Conservation (phyloP, 495 filamentous ascomycete species). For the Penicillium soppii region DNA sequence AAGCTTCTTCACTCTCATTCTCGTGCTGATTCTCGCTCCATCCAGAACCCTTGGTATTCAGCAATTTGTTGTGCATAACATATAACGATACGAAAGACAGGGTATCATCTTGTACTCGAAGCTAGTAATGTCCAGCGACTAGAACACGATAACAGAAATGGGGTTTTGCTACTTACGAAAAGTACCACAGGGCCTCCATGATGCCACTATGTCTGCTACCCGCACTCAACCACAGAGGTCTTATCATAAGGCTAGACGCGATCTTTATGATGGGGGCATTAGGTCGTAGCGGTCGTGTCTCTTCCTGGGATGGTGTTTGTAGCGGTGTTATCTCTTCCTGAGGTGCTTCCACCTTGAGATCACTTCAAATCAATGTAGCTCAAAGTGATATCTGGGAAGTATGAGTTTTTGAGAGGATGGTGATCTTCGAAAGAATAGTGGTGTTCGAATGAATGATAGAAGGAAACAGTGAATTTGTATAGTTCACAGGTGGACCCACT, state of each 20-base stretch:
- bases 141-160: background rate
- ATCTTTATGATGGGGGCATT: background rate
- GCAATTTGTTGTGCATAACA: constrained; percentile 11
- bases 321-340: no score
- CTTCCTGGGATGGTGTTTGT: constrained; percentile 2
- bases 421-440: no score
- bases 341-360: no score
- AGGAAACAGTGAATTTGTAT: no score
- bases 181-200: constrained; percentile 13
- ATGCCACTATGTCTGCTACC: constrained; percentile 14
- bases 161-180: constrained; percentile 7
- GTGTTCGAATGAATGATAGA: no score
- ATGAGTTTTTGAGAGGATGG: no score
- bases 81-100: constrained; percentile 13
- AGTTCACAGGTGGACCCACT: no score
- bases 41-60: constrained; percentile 12
- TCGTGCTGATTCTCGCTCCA: constrained; percentile 7
- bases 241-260: constrained; percentile 11
- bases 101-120: constrained; percentile 8
- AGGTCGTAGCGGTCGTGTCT: background rate
- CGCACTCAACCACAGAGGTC: constrained; percentile 19
- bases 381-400: no score
- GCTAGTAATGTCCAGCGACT: background rate
- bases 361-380: no score
- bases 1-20: constrained; percentile 17